Evolutionary conservation across 2,329 filamentous ascomycete genomes (phyloP).

Genomic region (Geoglossum cookeanum): DNA sequence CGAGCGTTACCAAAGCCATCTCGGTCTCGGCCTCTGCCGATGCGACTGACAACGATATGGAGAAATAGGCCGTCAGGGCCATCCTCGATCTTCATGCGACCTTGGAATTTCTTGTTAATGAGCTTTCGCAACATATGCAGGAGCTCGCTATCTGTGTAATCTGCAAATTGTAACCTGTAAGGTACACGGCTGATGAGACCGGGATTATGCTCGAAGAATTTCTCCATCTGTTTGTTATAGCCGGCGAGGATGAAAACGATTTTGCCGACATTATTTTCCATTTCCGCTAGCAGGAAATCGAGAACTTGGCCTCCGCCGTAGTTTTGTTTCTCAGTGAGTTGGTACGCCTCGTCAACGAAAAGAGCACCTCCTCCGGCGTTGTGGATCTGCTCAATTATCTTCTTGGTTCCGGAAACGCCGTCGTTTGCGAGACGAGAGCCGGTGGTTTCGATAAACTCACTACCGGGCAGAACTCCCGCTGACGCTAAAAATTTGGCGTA

Average conservation of each 20-base stretch:
- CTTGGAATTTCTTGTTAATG: slow-evolving; percentile 34
- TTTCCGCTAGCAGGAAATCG: slow-evolving; percentile 51
- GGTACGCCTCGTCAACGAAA: slow-evolving; percentile 68
- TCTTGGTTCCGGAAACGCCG: slow-evolving; percentile 39
- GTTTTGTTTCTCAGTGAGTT: slow-evolving; percentile 41
- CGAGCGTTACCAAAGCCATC: slow-evolving; percentile 59
- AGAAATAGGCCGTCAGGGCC: slow-evolving; percentile 40
- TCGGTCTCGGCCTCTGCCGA: slow-evolving; percentile 41
- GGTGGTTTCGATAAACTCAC: slow-evolving; percentile 43
- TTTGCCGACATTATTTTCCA: slow-evolving; percentile 52
- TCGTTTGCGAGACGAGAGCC: slow-evolving; percentile 45
- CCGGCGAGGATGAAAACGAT: slow-evolving; percentile 56
- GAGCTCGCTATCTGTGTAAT: slow-evolving; percentile 49
- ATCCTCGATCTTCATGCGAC: slow-evolving; percentile 39
- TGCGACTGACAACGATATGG: slow-evolving; percentile 39
- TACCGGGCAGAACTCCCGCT: slow-evolving; percentile 42
- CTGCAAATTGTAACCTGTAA: slow-evolving; percentile 42
- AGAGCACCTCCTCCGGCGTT: slow-evolving; percentile 44
- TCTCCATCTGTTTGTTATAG: slow-evolving; percentile 57
- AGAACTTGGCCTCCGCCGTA: slow-evolving; percentile 41
- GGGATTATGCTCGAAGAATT: slow-evolving; percentile 55
- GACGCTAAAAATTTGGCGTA: slow-evolving; percentile 47
- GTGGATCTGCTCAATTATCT: slow-evolving; percentile 35
- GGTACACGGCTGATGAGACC: slow-evolving; percentile 54
- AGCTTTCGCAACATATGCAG: slow-evolving; percentile 37